A percentile compares a stretch with the other conserved stretches of the same genome.
Evolutionary conservation across 1,139 yeast species (phyloP).

Genomic region (Saccharomyces hybrid): DNA sequence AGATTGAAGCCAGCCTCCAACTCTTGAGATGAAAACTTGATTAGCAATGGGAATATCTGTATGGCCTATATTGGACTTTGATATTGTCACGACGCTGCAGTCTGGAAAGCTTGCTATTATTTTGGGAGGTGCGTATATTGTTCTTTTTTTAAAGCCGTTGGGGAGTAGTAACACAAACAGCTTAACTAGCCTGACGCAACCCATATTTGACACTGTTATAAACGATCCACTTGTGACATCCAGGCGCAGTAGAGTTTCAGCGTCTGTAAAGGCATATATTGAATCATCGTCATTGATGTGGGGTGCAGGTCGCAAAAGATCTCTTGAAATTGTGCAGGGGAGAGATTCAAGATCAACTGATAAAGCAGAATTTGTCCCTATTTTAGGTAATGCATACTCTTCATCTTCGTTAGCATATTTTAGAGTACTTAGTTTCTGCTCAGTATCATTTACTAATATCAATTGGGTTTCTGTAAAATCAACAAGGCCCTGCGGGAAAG

Average conservation of each 20-base stretch:
- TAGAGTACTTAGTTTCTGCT: neutral
- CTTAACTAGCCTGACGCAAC: conserved; percentile 11
- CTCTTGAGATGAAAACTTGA: conserved; percentile 23
- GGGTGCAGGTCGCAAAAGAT: conserved; percentile 1
- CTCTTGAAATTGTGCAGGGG: neutral
- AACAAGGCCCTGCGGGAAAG: conserved; percentile 17
- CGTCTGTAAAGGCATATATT: conserved; percentile 22
- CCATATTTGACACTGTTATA: conserved; percentile 9
- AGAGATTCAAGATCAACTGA: conserved; percentile 4
- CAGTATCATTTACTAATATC: conserved; percentile 14
- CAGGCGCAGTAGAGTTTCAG: conserved; percentile 12
- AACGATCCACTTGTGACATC: conserved; percentile 24
- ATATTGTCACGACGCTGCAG: conserved; percentile 13
- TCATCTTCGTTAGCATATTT: neutral
- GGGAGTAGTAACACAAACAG: conserved; percentile 24
- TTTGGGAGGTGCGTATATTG: conserved; percentile 24
- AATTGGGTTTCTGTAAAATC: conserved; percentile 20
- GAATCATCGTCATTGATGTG: conserved; percentile 19
- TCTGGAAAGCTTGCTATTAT: conserved; percentile 17
- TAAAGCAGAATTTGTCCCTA: neutral
- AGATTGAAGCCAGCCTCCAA: conserved; percentile 39
- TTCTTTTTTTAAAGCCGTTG: conserved; percentile 10
- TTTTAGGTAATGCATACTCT: neutral
- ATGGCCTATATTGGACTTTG: conserved; percentile 33
- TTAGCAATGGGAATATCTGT: conserved; percentile 33